Conservation (phyloP, 164 flowering plant species). For the Tetrastigma voinierianum region DNA sequence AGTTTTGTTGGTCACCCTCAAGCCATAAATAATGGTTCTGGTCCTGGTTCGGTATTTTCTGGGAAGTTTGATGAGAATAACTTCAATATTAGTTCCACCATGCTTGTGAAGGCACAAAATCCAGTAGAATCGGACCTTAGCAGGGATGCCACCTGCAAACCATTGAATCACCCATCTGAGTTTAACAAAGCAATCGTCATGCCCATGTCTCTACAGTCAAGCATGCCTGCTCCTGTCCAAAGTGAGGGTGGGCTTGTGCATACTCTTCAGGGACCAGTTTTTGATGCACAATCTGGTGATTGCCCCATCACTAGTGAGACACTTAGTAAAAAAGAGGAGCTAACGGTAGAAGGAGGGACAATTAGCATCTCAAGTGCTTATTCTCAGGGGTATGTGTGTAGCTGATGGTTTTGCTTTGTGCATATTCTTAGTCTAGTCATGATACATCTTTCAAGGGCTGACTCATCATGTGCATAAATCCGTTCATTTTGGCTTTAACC, state of each 20-base stretch:
- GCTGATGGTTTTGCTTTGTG: neutral
- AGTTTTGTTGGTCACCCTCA: constrained; percentile 51
- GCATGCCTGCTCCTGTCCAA: constrained; percentile 26
- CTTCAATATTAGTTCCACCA: constrained; percentile 33
- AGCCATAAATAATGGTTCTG: constrained; percentile 50
- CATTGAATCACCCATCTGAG: constrained; percentile 48
- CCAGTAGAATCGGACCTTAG: constrained; percentile 44
- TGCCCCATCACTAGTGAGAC: constrained; percentile 34
- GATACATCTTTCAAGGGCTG: neutral
- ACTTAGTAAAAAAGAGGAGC: constrained; percentile 50
- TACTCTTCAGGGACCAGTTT: constrained; percentile 38
- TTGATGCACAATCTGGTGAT: constrained; percentile 42
- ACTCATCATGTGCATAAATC: too few relatives aligned
- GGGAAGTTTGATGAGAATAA: constrained; percentile 70
- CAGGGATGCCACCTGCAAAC: constrained; percentile 37
- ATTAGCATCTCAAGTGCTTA: constrained; percentile 76
- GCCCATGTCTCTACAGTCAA: constrained; percentile 35
- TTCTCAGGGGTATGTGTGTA: constrained; percentile 70
- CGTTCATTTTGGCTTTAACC: too few relatives aligned
- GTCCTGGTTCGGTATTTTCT: constrained; percentile 41
- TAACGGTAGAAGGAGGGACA: constrained; percentile 82
- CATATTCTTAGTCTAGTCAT: neutral
- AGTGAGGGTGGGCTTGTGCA: constrained; percentile 39
- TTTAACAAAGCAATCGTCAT: constrained; percentile 39
- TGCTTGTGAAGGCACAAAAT: constrained; percentile 47